phyloP scores from a whole-genome alignment of 2,329 filamentous ascomycete genomes.

The Pseudopyricularia javanii region DNA sequence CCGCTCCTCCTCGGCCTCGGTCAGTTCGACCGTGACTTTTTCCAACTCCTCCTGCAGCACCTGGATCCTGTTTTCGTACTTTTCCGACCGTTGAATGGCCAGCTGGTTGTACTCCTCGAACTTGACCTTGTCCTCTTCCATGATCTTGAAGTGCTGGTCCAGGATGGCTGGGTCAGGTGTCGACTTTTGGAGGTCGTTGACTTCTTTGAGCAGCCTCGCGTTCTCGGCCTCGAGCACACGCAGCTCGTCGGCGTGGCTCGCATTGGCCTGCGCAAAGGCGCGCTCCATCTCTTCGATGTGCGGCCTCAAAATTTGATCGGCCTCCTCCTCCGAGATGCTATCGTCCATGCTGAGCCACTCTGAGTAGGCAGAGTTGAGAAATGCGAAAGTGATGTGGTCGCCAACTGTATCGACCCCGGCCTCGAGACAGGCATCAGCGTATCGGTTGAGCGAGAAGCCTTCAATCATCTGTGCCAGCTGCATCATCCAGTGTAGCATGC shows the following conservation, averaged over 20 bases:
- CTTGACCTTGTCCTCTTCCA: constrained; percentile 89
- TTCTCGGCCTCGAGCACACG: constrained; percentile 80
- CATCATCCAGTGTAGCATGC: constrained; percentile 98
- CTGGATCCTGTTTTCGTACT: constrained; percentile 69
- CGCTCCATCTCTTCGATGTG: constrained; percentile 80
- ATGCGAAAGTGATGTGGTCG: constrained; percentile 89
- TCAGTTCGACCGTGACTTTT: constrained; percentile 62
- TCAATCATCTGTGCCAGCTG: constrained; percentile 91
- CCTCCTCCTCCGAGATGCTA: constrained; percentile 64
- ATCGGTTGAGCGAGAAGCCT: constrained; percentile 62
- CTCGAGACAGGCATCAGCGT: constrained; percentile 83
- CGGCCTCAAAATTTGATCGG: constrained; percentile 64
- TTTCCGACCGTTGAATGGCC: constrained; percentile 75
- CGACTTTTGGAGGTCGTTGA: constrained; percentile 79
- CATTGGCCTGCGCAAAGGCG: constrained; percentile 76
- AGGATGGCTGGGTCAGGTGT: constrained; percentile 73
- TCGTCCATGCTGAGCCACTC: constrained; percentile 93
- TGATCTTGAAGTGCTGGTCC: constrained; percentile 81
- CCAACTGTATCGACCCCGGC: constrained; percentile 77
- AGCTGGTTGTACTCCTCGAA: constrained; percentile 90
- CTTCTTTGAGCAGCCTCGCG: constrained; percentile 66
- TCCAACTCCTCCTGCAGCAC: constrained; percentile 80
- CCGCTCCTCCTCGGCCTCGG: constrained; percentile 73
- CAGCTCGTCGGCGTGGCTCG: constrained; percentile 73
- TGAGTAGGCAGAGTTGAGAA: constrained; percentile 77